Percentiles rank a stretch among this genome's conserved stretches.
phyloP scores from a whole-genome alignment of 1,284 basidiomycete species.

The Clitocybe nebularis region DNA sequence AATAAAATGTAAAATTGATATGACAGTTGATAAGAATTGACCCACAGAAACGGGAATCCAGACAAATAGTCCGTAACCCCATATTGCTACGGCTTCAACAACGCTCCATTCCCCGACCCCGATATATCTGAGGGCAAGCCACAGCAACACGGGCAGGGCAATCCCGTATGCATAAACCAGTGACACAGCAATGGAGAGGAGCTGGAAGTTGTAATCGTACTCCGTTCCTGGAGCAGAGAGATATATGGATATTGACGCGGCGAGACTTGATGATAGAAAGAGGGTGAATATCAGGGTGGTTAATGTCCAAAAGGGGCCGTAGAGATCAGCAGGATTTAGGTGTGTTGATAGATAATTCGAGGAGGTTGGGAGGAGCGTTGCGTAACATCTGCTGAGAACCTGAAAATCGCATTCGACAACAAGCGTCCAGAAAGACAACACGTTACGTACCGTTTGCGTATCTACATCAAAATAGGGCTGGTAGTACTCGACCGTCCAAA shows the following conservation, averaged over 20 bases:
- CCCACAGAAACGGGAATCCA: slow-evolving; percentile 78
- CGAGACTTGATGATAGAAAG: slow-evolving; percentile 88
- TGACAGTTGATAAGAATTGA: slow-evolving; percentile 11
- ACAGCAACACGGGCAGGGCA: slow-evolving; percentile 73
- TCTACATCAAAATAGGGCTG: slow-evolving; percentile 81
- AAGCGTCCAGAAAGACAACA: neutral
- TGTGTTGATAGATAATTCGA: slow-evolving; percentile 55
- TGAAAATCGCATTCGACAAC: slow-evolving; percentile 20
- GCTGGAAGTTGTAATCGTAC: slow-evolving; percentile 80
- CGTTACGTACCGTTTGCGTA: slow-evolving; percentile 55
- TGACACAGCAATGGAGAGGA: slow-evolving; percentile 78
- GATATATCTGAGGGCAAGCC: slow-evolving; percentile 77
- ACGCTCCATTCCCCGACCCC: slow-evolving; percentile 85
- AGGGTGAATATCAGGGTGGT: slow-evolving; percentile 89
- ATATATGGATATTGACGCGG: slow-evolving; percentile 78
- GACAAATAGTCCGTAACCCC: slow-evolving; percentile 73
- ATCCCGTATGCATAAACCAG: slow-evolving; percentile 87
- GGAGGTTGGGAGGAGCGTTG: slow-evolving; percentile 63
- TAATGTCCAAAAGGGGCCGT: slow-evolving; percentile 94
- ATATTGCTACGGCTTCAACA: slow-evolving; percentile 71
- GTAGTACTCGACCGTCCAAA: slow-evolving; percentile 78
- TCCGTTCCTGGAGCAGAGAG: slow-evolving; percentile 55
- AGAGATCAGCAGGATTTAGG: slow-evolving; percentile 70
- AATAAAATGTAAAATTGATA: neutral
- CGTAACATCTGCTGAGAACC: slow-evolving; percentile 70